Percentiles rank a stretch among this genome's conserved stretches.
These are phyloP conservation scores for Xylaria flabelliformis DNA, from an alignment of 495 filamentous ascomycete genomes.

Conservation along the genomic window DNA sequence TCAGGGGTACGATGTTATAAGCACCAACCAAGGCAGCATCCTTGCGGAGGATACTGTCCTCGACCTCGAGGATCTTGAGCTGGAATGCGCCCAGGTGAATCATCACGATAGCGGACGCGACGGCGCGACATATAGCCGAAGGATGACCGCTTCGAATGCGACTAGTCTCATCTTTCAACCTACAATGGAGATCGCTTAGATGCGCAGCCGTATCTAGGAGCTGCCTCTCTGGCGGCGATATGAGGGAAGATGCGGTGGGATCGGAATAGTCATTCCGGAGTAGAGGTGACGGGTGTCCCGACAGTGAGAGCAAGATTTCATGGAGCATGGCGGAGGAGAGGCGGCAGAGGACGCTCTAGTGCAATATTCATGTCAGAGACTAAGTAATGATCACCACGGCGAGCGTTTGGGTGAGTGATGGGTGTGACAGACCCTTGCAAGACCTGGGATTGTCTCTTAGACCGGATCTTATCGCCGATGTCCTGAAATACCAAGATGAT, in stretches of 20 bases:
- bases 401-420: conserved; percentile 1
- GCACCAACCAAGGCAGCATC: conserved; percentile 79
- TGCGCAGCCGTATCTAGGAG: conserved; percentile 77
- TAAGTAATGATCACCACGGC: background rate
- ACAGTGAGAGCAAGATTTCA: conserved; percentile 93
- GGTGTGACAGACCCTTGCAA: conserved; percentile 36
- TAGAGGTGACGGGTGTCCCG: conserved; percentile 88
- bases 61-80: conserved; percentile 81
- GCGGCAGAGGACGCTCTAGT: conserved; percentile 10
- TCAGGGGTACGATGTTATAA: conserved; percentile 90
- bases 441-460: conserved; percentile 39
- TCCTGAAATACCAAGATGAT: conserved; percentile 54
- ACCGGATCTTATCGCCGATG: conserved; percentile 44
- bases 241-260: conserved; percentile 45
- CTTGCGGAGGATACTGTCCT: conserved; percentile 73
- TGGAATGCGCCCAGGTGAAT: conserved; percentile 81
- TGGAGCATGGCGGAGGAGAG: conserved; percentile 76
- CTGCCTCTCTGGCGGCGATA: conserved; percentile 81
- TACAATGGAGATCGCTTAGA: conserved; percentile 76
- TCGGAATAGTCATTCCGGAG: conserved; percentile 60
- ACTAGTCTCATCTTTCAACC: conserved; percentile 66
- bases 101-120: conserved; percentile 78
- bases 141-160: conserved; percentile 71
- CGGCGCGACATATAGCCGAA: conserved; percentile 83
- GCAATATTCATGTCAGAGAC: conserved; percentile 14